Evolutionary conservation across 2,329 filamentous ascomycete species (phyloP).

Genomic region (Tolypocladium inflatum): DNA sequence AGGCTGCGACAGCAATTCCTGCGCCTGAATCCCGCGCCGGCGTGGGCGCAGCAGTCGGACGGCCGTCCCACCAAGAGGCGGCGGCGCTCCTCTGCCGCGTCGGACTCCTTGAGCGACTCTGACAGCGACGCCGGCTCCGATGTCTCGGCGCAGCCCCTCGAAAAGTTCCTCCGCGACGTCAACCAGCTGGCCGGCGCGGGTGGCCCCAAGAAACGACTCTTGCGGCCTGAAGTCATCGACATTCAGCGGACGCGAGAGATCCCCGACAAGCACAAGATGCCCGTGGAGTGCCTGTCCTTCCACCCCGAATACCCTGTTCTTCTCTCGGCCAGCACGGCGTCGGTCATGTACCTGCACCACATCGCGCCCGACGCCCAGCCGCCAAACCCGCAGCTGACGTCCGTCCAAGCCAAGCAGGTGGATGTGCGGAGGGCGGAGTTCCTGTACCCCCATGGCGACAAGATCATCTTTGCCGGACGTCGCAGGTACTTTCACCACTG

Average conservation of each 20-base stretch:
- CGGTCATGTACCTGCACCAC: conserved; percentile 82
- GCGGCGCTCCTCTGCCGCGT: conserved; percentile 40
- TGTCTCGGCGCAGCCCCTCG: conserved; percentile 65
- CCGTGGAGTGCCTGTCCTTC: conserved; percentile 78
- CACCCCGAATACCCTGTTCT: conserved; percentile 84
- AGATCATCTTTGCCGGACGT: conserved; percentile 81
- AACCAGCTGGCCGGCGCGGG: conserved; percentile 51
- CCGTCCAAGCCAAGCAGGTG: conserved; percentile 74
- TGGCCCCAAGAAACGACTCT: conserved; percentile 52
- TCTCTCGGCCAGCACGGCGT: conserved; percentile 78
- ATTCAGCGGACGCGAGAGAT: conserved; percentile 87
- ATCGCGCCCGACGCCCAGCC: conserved; percentile 66
- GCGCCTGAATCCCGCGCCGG: conserved; percentile 48
- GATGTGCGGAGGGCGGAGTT: conserved; percentile 82
- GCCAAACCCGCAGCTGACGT: conserved; percentile 83
- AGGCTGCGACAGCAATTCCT: conserved; percentile 71
- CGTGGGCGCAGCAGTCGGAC: conserved; percentile 47
- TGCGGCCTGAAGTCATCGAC: conserved; percentile 80
- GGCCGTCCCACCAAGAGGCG: conserved; percentile 41
- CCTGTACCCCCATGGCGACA: conserved; percentile 59
- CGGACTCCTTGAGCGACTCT: conserved; percentile 41
- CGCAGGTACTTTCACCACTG: conserved; percentile 90
- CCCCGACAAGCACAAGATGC: conserved; percentile 64
- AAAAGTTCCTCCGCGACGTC: conserved; percentile 68
- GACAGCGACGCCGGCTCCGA: conserved; percentile 49